These are phyloP conservation scores for Coniosporium apollinis DNA, from an alignment of 495 filamentous ascomycete species.

Conservation along the genomic window DNA sequence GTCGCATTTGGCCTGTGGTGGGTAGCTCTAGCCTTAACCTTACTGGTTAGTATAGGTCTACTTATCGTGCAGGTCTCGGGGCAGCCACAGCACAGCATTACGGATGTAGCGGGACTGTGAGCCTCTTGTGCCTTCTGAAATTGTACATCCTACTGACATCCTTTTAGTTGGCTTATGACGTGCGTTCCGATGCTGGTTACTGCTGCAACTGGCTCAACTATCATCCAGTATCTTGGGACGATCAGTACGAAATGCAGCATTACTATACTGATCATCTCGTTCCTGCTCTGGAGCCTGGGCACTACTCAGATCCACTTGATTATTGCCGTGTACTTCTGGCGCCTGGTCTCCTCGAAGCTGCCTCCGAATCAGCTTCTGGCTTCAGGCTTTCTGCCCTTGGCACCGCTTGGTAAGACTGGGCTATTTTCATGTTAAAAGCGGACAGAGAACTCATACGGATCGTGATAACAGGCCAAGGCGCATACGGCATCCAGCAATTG, in stretches of 20 bases:
- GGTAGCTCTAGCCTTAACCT: conserved; percentile 2
- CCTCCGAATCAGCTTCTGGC: conserved; percentile 6
- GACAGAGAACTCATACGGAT: conserved; percentile 1
- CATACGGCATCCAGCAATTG: conserved; percentile 3
- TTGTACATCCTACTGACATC: neutral
- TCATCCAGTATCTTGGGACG: neutral
- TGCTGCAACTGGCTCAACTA: neutral
- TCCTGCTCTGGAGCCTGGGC: conserved; percentile 3
- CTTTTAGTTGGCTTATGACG: conserved; percentile 1
- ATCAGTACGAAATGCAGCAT: neutral
- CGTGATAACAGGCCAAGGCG: conserved; percentile 1
- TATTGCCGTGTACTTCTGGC: conserved; percentile 5
- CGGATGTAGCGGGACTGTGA: conserved; percentile 3
- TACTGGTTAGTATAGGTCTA: neutral
- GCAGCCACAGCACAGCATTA: conserved; percentile 1
- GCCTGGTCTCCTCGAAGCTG: conserved; percentile 25
- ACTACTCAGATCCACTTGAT: conserved; percentile 1
- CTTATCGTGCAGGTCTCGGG: neutral
- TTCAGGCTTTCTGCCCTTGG: neutral
- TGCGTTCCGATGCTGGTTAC: conserved; percentile 4
- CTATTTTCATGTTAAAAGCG: too few relatives aligned
- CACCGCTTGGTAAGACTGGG: neutral
- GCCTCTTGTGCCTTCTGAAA: neutral
- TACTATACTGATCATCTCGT: conserved; percentile 1
- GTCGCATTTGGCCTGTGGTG: conserved; percentile 1